Conservation (phyloP, 139 green algal genomes). For the Astrephomene gubernaculifera region DNA sequence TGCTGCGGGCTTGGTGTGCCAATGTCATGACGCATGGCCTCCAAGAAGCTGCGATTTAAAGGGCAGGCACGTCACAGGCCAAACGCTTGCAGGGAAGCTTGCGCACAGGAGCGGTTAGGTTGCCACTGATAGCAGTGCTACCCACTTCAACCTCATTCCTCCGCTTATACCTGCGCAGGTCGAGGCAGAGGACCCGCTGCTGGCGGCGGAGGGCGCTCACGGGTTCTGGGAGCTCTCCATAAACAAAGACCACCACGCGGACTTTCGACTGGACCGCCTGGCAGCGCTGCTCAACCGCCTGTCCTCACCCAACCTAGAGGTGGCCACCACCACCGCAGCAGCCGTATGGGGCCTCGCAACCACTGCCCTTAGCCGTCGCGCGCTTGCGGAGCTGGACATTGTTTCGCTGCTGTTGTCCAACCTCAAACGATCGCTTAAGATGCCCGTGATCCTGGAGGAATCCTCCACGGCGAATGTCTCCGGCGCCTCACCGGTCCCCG, state of each 20-base stretch:
- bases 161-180: conserved; percentile 63
- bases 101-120: no score
- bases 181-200: conserved; percentile 51
- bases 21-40: no score
- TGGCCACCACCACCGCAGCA: conserved; percentile 58
- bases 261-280: conserved; percentile 62
- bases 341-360: conserved; percentile 65
- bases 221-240: conserved; percentile 83
- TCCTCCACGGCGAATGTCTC: neutral
- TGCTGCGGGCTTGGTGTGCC: no score
- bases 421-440: conserved; percentile 56
- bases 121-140: no score
- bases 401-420: conserved; percentile 43
- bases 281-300: conserved; percentile 55
- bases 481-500: no score
- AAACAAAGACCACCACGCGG: conserved; percentile 72
- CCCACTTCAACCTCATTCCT: no score
- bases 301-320: conserved; percentile 52
- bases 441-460: conserved; percentile 34
- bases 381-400: conserved; percentile 60
- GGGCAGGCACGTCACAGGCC: no score
- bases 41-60: no score
- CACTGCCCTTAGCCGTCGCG: conserved; percentile 28
- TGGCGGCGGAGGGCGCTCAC: conserved; percentile 68
- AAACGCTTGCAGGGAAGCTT: no score